Base-by-base conservation (phyloP, 176 grass and related monocot species). In the Saccharum officinarum region DNA sequence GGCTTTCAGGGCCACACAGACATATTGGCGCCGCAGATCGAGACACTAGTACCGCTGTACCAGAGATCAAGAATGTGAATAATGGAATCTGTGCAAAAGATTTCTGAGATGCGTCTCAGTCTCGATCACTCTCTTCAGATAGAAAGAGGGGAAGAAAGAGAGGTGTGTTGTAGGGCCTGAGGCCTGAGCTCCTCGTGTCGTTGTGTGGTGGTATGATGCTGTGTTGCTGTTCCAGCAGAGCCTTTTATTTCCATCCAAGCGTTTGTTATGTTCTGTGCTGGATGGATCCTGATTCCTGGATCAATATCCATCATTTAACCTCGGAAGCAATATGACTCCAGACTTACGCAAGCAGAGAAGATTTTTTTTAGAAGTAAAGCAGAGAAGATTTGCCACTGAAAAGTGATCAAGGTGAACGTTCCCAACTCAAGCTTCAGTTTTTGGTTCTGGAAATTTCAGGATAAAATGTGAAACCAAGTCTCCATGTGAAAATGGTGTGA, bases 1-100 rank as follows among this genome's bases (percentile, higher is more conserved):
- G 78, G 78, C 8, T 64, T 79, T 18, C 18, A 15, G 78, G 71
- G 70, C 46, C 85, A 82, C 36, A 38, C 8, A 85, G 7, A 31
- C 45, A 76, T 38, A 76, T 60, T 87, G 85, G 71, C 47, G 37
- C 46, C 46, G 78, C 85, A 82, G 46, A 28, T 28, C 28, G 28
- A 28, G 28, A 76, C 8, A 15, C 46, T 73, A 38, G 36, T 42
- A 30, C n/a, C n/a, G 44, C 64, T 73, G 47, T 50, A 67, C 44
- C 52, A 52, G 26, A 62, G 70, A 69, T 57, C 26, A 69, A 78
- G 80, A 78, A 71, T 62, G 64, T 60, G 61, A 42, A 75, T 68
- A 67, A 23, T 33, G 71, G 37, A 76, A 61, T 26, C 71, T 63
- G 28, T 82, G 86, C 45, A 47, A 70, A 82, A 79, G 36, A 6